Evolutionary conservation across 2,329 filamentous ascomycete genomes (phyloP), one percentile per base, ranked within the genome.

Genomic region (Phialemonium atrogriseum): DNA sequence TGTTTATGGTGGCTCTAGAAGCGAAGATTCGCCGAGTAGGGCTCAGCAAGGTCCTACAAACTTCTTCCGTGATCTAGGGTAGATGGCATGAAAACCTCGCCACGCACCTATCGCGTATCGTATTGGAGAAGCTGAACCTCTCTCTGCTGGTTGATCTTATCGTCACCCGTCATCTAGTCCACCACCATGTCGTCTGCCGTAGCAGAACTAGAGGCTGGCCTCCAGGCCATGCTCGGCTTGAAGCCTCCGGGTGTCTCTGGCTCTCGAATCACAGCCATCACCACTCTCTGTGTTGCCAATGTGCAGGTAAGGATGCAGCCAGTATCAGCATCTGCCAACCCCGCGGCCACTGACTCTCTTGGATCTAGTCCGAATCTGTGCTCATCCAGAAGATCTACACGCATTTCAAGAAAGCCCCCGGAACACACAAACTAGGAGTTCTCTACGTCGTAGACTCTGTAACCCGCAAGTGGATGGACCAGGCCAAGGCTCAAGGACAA

Each of bases 371-470:
- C 61, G 89, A 96, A 66, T 91, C 86, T 33, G 79, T 88, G 49
- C 78, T 98, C 53, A 85, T 96, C 49, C 87, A 94, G 59, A 95
- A 94, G 59, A 82, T 98, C 52, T 94, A 84, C 64, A 93, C 88
- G 45, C 88, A 95, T 54, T 93, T 96, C 73, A 94, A 93, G 63
- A 94, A 91, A 62, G 81, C 88, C 46, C 85, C 86, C 38, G 78
- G 78, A 56, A 94, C 87, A 57, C 89, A 98, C 75, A 98, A 98
- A 66, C 75, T 98, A 60, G 91, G 91, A 64, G 88, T 95, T 55
- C 80, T 98, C 66, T 98, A 98, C 80, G 88, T 96, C 66, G 85
- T 98, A 88, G 91, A 98, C 73, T 94, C 89, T 70, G 88, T 98
- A 75, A 89, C 88, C 60, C 86, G 91, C 64, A 89, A 93, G 68